Evolutionary conservation across 768 basidiomycete species (phyloP).

Genomic region (Filobasidium wieringae): DNA sequence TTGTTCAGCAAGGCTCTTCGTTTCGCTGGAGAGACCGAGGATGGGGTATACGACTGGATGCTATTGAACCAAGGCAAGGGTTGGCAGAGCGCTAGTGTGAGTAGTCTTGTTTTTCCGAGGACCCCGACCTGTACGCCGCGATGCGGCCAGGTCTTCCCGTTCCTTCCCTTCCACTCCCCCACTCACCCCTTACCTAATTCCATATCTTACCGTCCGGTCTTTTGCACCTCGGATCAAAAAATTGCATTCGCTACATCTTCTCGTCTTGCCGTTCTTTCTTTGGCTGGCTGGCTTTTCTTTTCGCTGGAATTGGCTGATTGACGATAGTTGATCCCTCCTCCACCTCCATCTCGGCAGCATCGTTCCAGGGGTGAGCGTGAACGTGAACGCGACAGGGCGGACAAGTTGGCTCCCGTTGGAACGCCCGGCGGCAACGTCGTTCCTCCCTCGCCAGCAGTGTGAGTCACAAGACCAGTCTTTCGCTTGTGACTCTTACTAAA

Average conservation of each 20-base stretch:
- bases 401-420: constrained; percentile 22
- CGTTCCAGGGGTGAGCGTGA: constrained; percentile 32
- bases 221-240: not conserved
- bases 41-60: constrained; percentile 96
- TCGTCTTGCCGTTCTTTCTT: not conserved
- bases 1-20: constrained; percentile 89
- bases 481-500: constrained; percentile 1
- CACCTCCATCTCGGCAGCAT: constrained; percentile 27
- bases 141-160: not conserved
- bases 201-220: not conserved
- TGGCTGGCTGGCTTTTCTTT: not conserved
- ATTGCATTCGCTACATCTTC: not conserved
- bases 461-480: constrained; percentile 8
- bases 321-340: constrained; percentile 21
- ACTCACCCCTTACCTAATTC: not conserved
- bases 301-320: constrained; percentile 7
- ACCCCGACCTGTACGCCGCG: not conserved
- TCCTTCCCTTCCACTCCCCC: not conserved
- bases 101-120: too few relatives aligned
- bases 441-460: constrained; percentile 18
- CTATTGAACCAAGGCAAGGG: constrained; percentile 81
- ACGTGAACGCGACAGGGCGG: constrained; percentile 27
- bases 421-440: constrained; percentile 17
- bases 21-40: constrained; percentile 78
- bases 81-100: constrained; percentile 73